Conservation (phyloP, 495 filamentous ascomycete genomes). For the Xylaria bambusicola region DNA sequence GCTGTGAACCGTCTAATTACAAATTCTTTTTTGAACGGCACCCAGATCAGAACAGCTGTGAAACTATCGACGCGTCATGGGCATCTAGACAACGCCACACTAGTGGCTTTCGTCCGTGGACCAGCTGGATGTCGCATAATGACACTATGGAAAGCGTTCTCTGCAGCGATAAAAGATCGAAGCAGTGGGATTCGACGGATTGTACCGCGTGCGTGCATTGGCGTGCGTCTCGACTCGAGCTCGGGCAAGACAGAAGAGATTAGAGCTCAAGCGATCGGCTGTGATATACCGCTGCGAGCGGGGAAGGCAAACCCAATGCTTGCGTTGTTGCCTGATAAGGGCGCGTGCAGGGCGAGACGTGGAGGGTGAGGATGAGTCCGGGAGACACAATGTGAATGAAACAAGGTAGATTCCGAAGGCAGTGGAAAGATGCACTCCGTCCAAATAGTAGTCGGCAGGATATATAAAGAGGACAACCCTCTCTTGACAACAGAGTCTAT, state of each 20-base stretch:
- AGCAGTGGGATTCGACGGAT: background rate
- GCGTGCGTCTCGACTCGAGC: background rate
- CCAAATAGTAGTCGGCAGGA: background rate
- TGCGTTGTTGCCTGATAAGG: background rate
- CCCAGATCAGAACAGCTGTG: background rate
- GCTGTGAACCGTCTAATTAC: background rate
- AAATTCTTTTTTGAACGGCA: background rate
- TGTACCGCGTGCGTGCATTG: background rate
- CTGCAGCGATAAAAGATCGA: background rate
- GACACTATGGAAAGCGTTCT: background rate
- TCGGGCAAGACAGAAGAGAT: background rate
- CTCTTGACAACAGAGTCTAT: background rate
- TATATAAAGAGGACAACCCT: conserved; percentile 10
- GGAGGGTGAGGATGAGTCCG: background rate
- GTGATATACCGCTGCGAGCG: no score
- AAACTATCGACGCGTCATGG: background rate
- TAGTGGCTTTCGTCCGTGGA: no score
- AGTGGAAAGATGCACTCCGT: background rate
- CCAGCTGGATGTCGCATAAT: background rate
- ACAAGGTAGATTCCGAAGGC: background rate
- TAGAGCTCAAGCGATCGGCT: no score
- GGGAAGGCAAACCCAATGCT: background rate
- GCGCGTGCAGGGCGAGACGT: background rate
- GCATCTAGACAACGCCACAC: no score
- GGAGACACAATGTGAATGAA: background rate